A percentile compares a stretch with the other conserved stretches of the same genome.
Conservation (phyloP, 805 yeast genomes). For the Teunomyces gatunensis region DNA sequence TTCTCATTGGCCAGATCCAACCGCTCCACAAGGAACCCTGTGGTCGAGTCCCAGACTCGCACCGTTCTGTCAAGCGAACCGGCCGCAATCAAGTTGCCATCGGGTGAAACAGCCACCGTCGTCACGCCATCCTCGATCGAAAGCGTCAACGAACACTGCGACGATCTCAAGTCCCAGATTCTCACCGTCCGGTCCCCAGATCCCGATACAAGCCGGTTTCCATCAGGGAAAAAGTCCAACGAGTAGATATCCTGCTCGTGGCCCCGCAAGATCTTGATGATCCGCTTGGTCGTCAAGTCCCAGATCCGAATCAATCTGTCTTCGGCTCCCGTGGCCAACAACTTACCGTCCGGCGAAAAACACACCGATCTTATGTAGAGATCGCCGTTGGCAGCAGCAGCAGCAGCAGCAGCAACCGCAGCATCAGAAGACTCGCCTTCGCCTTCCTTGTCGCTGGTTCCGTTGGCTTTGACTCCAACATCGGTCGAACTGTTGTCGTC, state of each 20-base stretch:
- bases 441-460: slow-evolving; percentile 21
- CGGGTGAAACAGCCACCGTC: slow-evolving; percentile 95
- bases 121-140: slow-evolving; percentile 97
- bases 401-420: slow-evolving; percentile 28
- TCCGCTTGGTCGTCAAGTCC: slow-evolving; percentile 85
- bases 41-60: slow-evolving; percentile 93
- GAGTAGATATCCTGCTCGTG: slow-evolving; percentile 98
- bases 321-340: slow-evolving; percentile 91
- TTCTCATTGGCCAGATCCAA: slow-evolving; percentile 84
- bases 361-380: slow-evolving; percentile 93
- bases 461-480: slow-evolving; percentile 28
- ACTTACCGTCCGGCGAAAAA: slow-evolving; percentile 91
- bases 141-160: slow-evolving; percentile 84
- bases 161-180: slow-evolving; percentile 91
- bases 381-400: slow-evolving; percentile 71
- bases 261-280: slow-evolving; percentile 83
- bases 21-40: slow-evolving; percentile 89
- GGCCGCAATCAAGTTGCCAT: slow-evolving; percentile 91
- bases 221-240: slow-evolving; percentile 90
- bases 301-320: slow-evolving; percentile 90
- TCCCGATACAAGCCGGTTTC: slow-evolving; percentile 89
- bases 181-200: slow-evolving; percentile 96
- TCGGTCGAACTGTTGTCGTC: slow-evolving; percentile 60
- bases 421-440: slow-evolving; percentile 17
- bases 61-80: slow-evolving; percentile 95